phyloP scores from a whole-genome alignment of 192 early-diverging fungal species.

The Glomus cerebriforme region DNA sequence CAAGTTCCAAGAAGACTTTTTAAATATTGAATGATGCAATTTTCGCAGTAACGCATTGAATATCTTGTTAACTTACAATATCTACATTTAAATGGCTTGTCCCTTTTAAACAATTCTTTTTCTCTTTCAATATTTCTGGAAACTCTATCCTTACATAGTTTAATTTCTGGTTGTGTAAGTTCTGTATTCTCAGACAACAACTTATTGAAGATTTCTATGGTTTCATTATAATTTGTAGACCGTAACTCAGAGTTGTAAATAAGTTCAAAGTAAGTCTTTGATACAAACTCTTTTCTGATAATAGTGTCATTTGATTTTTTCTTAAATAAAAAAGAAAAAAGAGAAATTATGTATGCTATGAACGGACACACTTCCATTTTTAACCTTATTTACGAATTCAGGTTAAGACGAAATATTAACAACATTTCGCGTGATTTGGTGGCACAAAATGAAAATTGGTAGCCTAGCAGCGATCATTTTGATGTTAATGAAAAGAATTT shows the following conservation, averaged over 20 bases:
- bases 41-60: constrained; percentile 15
- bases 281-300: neutral
- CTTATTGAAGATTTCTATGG: neutral
- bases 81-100: neutral
- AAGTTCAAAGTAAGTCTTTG: neutral
- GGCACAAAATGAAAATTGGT: no score
- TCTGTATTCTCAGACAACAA: neutral
- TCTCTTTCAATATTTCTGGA: neutral
- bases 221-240: neutral
- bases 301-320: neutral
- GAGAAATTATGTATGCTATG: no score
- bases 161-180: neutral
- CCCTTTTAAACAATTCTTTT: constrained; percentile 8
- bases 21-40: constrained; percentile 8
- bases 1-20: neutral
- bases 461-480: no score
- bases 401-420: no score
- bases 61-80: neutral
- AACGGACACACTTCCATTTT: no score
- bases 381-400: no score
- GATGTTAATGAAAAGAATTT: no score
- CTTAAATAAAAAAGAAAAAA: no score
- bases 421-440: no score
- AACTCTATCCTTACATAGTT: neutral
- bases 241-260: neutral